Conservation (phyloP, 140 eudicot species). For the Flaveria floridana region DNA sequence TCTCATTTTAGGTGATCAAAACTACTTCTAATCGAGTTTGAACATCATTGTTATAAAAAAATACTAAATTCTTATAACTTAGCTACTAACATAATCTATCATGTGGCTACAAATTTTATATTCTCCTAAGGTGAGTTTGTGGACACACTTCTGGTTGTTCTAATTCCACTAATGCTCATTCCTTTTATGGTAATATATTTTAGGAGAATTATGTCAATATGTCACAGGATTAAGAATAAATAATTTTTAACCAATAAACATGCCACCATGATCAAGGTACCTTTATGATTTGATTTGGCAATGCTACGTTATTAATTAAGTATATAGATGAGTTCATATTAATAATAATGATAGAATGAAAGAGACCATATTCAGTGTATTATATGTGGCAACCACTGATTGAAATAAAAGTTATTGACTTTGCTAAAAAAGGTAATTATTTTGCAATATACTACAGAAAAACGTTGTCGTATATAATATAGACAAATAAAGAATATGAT, state of each 20-base stretch:
- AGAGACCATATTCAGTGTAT: constrained; percentile 10
- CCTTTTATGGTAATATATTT: constrained; percentile 28
- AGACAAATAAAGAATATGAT: constrained; percentile 9
- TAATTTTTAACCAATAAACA: not conserved
- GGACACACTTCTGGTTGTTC: constrained; percentile 24
- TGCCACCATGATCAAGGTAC: constrained; percentile 4
- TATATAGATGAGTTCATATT: not conserved
- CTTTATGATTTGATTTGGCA: constrained; percentile 25
- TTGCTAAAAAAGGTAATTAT: not conserved
- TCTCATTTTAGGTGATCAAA: too few relatives aligned
- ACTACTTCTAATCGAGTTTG: too few relatives aligned
- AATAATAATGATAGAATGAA: constrained; percentile 12
- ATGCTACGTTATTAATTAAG: constrained; percentile 18
- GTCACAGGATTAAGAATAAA: constrained; percentile 11
- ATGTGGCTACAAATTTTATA: not conserved
- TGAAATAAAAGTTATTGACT: constrained; percentile 15
- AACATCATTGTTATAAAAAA: too few relatives aligned
- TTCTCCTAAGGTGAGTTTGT: constrained; percentile 14
- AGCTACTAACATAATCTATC: too few relatives aligned
- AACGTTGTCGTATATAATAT: not conserved
- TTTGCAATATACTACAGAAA: not conserved
- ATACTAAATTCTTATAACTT: too few relatives aligned
- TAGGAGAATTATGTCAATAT: not conserved
- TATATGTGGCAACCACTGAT: constrained; percentile 7
- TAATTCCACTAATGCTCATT: constrained; percentile 2